Conservation (phyloP, 2,329 filamentous ascomycete genomes). For the Exophiala alcalophila region DNA sequence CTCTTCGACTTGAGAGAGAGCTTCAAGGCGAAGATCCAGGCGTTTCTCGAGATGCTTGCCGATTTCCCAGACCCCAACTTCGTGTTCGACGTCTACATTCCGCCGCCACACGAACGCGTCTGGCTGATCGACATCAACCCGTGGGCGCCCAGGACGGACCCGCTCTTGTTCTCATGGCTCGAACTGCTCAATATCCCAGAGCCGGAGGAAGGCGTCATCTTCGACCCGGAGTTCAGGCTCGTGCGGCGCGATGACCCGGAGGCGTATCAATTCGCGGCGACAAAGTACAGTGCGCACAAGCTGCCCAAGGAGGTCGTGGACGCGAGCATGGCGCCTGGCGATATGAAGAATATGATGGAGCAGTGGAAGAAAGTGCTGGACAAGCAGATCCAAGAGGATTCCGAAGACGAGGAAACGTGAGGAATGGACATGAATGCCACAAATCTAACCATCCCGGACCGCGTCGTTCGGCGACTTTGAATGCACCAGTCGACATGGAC, state of each 20-base stretch:
- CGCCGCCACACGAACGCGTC: conserved; percentile 68
- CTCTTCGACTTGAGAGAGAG: conserved; percentile 64
- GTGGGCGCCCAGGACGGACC: conserved; percentile 87
- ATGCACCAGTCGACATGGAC: no score
- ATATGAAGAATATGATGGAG: conserved; percentile 74
- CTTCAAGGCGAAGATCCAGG: conserved; percentile 65
- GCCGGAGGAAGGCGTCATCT: conserved; percentile 39
- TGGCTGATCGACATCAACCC: conserved; percentile 93
- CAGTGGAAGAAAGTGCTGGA: conserved; percentile 65
- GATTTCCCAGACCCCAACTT: conserved; percentile 74
- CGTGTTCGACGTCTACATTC: conserved; percentile 89
- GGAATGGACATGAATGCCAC: no score
- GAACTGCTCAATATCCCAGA: conserved; percentile 71
- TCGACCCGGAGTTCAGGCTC: conserved; percentile 74
- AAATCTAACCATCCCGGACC: no score
- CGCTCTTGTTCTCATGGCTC: conserved; percentile 82
- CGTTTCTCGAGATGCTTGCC: conserved; percentile 72
- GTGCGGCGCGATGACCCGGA: conserved; percentile 82
- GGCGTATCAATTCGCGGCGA: conserved; percentile 78
- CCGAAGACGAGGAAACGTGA: conserved; percentile 37
- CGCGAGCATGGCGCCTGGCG: conserved; percentile 61
- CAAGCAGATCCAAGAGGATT: conserved; percentile 42
- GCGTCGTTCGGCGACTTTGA: no score
- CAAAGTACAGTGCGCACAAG: conserved; percentile 93
- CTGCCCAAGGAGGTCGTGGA: conserved; percentile 88